Conservation (phyloP, 2,329 filamentous ascomycete species). For the Onygenales sp. region DNA sequence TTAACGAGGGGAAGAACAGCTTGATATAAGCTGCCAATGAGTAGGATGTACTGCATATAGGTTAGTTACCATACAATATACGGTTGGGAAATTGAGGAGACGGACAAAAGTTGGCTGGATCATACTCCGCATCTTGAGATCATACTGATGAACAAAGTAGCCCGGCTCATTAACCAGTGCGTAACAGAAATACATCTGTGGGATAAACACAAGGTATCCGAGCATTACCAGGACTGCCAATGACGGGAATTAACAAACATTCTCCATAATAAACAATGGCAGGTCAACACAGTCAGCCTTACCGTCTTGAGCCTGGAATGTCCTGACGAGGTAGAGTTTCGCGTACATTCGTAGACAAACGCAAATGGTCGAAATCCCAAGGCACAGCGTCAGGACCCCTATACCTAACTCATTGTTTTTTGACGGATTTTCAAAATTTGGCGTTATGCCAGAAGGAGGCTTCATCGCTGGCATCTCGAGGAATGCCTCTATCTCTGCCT, state of each 20-base stretch:
- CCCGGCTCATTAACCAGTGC: constrained; percentile 20
- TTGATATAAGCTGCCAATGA: constrained; percentile 28
- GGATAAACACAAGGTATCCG: constrained; percentile 10
- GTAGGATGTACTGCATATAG: constrained; percentile 19
- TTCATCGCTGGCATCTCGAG: background rate
- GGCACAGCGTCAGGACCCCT: constrained; percentile 14
- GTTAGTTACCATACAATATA: background rate
- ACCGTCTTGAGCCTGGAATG: constrained; percentile 8
- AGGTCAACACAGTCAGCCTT: background rate
- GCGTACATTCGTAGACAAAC: constrained; percentile 11
- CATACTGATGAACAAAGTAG: constrained; percentile 30
- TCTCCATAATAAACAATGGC: background rate
- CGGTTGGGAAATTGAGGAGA: background rate
- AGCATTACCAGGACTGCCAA: background rate
- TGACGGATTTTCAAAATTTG: constrained; percentile 15
- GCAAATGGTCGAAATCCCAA: constrained; percentile 8
- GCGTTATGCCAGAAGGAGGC: constrained; percentile 8
- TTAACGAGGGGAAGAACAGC: constrained; percentile 32
- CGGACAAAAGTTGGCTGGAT: constrained; percentile 17
- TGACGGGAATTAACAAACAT: background rate
- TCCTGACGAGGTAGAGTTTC: constrained; percentile 12
- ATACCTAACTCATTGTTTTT: constrained; percentile 14
- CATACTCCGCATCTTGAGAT: constrained; percentile 21
- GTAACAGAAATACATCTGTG: constrained; percentile 15
- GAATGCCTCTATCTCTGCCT: background rate